These are phyloP conservation scores for Laburnicola sp. DNA, from an alignment of 2,329 filamentous ascomycete genomes.

Conservation along the genomic window DNA sequence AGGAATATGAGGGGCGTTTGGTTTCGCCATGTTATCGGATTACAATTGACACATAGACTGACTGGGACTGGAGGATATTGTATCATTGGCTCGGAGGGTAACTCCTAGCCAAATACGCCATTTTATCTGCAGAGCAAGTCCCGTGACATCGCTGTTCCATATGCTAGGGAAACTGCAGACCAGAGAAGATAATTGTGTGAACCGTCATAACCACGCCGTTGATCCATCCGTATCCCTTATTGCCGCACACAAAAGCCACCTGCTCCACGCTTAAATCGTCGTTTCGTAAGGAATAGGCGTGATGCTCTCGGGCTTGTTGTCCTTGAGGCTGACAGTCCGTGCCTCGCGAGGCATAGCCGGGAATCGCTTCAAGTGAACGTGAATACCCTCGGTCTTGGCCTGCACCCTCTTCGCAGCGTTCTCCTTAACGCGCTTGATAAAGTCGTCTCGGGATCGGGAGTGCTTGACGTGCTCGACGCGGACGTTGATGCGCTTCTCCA, in stretches of 20 bases:
- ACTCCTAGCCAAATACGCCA: constrained; percentile 41
- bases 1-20: neutral
- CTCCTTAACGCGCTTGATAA: constrained; percentile 93
- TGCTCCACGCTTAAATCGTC: constrained; percentile 73
- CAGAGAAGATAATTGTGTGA: constrained; percentile 43
- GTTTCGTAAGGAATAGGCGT: constrained; percentile 95
- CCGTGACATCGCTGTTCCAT: constrained; percentile 42
- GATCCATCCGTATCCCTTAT: constrained; percentile 45
- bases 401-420: constrained; percentile 91
- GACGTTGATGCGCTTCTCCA: constrained; percentile 99
- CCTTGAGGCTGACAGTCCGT: constrained; percentile 75
- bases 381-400: constrained; percentile 86
- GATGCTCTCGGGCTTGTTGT: constrained; percentile 88
- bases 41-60: too few relatives aligned
- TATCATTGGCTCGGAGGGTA: constrained; percentile 43
- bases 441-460: constrained; percentile 95
- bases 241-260: constrained; percentile 32
- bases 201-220: constrained; percentile 47
- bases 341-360: constrained; percentile 78
- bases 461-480: constrained; percentile 95
- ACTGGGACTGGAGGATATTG: constrained; percentile 32
- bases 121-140: constrained; percentile 34
- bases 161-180: constrained; percentile 46
- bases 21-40: too few relatives aligned
- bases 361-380: constrained; percentile 91